Evolutionary conservation across 768 basidiomycete species (phyloP).

Genomic region (Psilocybe subaeruginosa): DNA sequence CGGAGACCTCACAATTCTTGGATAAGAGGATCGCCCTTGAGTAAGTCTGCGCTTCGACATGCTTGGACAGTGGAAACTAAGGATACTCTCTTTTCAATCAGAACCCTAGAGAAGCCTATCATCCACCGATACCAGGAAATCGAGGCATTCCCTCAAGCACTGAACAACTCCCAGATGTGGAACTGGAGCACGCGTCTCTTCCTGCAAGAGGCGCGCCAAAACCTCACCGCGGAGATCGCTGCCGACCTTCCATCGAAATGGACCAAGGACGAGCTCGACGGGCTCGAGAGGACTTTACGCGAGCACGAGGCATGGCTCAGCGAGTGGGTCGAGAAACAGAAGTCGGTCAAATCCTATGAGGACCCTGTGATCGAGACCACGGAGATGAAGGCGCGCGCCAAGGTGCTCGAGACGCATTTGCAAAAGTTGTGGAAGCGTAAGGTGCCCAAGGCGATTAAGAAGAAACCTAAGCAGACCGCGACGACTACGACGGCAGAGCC

Average conservation of each 20-base stretch:
- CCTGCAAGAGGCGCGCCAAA: conserved; percentile 76
- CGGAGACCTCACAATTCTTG: conserved; percentile 74
- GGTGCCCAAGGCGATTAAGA: conserved; percentile 55
- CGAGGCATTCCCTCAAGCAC: conserved; percentile 78
- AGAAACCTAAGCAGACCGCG: conserved; percentile 49
- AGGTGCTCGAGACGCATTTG: conserved; percentile 76
- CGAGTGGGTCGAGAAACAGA: conserved; percentile 83
- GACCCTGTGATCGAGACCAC: conserved; percentile 85
- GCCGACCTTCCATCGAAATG: conserved; percentile 74
- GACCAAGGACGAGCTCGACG: conserved; percentile 84
- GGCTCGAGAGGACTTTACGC: conserved; percentile 73
- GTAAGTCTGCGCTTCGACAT: conserved; percentile 49
- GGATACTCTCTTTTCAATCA: conserved; percentile 28
- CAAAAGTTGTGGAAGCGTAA: conserved; percentile 71
- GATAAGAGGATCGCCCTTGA: conserved; percentile 81
- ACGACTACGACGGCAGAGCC: conserved; percentile 20
- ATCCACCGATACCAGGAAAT: conserved; percentile 90
- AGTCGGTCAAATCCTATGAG: conserved; percentile 68
- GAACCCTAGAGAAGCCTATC: conserved; percentile 79
- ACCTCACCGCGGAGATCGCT: conserved; percentile 68
- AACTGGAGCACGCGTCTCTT: conserved; percentile 89
- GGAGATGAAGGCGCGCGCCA: conserved; percentile 86
- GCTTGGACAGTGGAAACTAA: background rate
- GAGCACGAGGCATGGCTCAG: conserved; percentile 87
- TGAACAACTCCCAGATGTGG: conserved; percentile 86